Base-by-base conservation (phyloP, 139 green algal genomes). In the Chlorella sp. region DNA sequence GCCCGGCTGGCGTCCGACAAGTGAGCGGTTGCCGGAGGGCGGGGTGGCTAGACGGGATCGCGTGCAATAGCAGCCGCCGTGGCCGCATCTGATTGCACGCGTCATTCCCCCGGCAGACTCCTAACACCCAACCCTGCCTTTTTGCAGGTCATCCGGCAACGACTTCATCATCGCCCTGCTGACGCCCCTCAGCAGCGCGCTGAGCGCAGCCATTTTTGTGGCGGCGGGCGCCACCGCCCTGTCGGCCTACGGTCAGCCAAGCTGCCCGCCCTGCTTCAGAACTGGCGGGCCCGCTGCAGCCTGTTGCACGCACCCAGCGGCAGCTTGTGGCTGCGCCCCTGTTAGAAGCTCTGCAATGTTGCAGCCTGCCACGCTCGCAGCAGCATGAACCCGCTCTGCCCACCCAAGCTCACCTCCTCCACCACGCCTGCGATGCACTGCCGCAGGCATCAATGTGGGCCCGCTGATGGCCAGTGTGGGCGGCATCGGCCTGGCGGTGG, bases 391-490 rank as follows among this genome's bases (percentile, higher is more conserved):
- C 34, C n/a, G 1, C 34, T 73, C 6, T n/a, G 34, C 34, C 1
- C 30, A 2, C 24, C 34, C 67, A 44, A 44, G 14, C 17, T 19
- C 16, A 14, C 67, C 67, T 46, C 34, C 34, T 20, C 67, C 34
- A 9, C 34, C 67, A 34, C 34, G 20, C 46, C 4, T n/a, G 62
- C 83, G 11, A 16, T 32, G 44, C n/a, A 69, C 24, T 20, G 13
- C 43, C 74, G 28, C 69, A 83, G 86, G 86, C 41, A 43, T 89
- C 43, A 73, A 87, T 74, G 77, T 89, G 30, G 44, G 41, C 6
- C 86, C 86, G 32, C 74, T 89, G 46, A 32, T 89, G 26, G 81
- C 86, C 19, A 85, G 74, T 17, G 36, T 86, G 8, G 86, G 86
- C 9, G 86, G 64, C 58, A 60, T 78, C 26, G 81, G 73, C n/a